These are phyloP conservation scores for Nakazawaea ernobii DNA, from an alignment of 805 yeast species.

Conservation along the genomic window DNA sequence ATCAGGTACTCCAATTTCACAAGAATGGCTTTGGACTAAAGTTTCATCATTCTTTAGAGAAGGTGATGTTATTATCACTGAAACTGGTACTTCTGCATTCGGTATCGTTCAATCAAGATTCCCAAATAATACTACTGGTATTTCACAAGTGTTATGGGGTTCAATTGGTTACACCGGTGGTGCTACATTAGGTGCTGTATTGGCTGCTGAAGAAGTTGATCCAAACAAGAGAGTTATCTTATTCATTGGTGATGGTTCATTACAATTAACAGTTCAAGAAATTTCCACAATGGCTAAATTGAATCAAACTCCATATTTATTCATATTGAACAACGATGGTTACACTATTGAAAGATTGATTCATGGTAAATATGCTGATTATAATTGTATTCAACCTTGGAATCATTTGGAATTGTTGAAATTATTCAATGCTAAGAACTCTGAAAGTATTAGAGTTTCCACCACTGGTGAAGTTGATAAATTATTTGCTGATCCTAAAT, in stretches of 20 bases:
- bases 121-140: conserved; percentile 58
- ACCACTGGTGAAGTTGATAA: conserved; percentile 55
- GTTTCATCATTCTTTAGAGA: conserved; percentile 56
- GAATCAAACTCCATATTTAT: conserved; percentile 62
- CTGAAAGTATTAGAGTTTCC: conserved; percentile 46
- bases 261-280: conserved; percentile 71
- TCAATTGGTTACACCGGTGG: conserved; percentile 70
- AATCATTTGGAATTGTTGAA: conserved; percentile 53
- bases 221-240: conserved; percentile 57
- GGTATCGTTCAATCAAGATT: conserved; percentile 63
- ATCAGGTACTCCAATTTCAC: conserved; percentile 44
- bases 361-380: conserved; percentile 60
- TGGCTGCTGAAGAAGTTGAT: conserved; percentile 61
- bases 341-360: conserved; percentile 72
- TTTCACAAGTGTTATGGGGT: conserved; percentile 74
- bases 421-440: conserved; percentile 51
- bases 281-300: conserved; percentile 65
- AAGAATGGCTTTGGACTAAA: conserved; percentile 66
- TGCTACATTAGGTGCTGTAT: conserved; percentile 61
- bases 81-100: conserved; percentile 73
- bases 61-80: conserved; percentile 64
- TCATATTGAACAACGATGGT: conserved; percentile 67
- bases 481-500: conserved; percentile 39
- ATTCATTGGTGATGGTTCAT: conserved; percentile 72
- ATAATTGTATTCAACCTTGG: conserved; percentile 68